Conservation (phyloP, 2,329 filamentous ascomycete genomes). For the Plenodomus lindquistii region DNA sequence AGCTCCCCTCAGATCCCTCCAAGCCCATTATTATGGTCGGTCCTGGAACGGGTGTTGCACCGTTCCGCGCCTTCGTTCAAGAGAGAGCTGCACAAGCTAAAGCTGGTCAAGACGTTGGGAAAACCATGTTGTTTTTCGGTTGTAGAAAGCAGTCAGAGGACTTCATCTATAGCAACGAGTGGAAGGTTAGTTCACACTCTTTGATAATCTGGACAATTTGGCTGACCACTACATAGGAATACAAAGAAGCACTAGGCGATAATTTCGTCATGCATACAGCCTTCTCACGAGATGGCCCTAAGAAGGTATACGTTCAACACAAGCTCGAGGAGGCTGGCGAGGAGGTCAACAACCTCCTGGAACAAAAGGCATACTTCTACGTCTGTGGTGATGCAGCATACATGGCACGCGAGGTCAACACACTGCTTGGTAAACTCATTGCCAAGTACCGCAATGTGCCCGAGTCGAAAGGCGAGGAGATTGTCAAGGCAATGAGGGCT, state of each 20-base stretch:
- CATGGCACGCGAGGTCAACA: slow-evolving; percentile 93
- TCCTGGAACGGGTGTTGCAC: slow-evolving; percentile 93
- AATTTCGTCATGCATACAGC: slow-evolving; percentile 89
- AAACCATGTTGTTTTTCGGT: slow-evolving; percentile 91
- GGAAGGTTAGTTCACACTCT: slow-evolving; percentile 70
- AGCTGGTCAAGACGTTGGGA: slow-evolving; percentile 79
- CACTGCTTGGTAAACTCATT: slow-evolving; percentile 84
- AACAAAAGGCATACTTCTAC: slow-evolving; percentile 91
- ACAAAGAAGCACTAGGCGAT: slow-evolving; percentile 80
- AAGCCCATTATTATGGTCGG: slow-evolving; percentile 97
- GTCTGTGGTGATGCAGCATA: slow-evolving; percentile 97
- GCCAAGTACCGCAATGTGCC: slow-evolving; percentile 79
- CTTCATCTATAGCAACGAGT: slow-evolving; percentile 89
- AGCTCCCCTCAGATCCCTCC: slow-evolving; percentile 90
- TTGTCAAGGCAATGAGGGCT: slow-evolving; percentile 95
- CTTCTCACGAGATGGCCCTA: slow-evolving; percentile 83
- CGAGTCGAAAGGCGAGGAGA: slow-evolving; percentile 87
- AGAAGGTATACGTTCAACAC: slow-evolving; percentile 98
- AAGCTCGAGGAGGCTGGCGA: slow-evolving; percentile 80
- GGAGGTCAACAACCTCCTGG: slow-evolving; percentile 83
- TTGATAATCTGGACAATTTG: slow-evolving; percentile 9
- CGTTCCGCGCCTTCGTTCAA: slow-evolving; percentile 93
- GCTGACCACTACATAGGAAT: slow-evolving; percentile 62
- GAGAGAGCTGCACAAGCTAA: slow-evolving; percentile 84
- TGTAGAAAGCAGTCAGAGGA: slow-evolving; percentile 88